These are phyloP conservation scores for Anthostomella pinea DNA, from an alignment of 2,329 filamentous ascomycete species.

Conservation along the genomic window DNA sequence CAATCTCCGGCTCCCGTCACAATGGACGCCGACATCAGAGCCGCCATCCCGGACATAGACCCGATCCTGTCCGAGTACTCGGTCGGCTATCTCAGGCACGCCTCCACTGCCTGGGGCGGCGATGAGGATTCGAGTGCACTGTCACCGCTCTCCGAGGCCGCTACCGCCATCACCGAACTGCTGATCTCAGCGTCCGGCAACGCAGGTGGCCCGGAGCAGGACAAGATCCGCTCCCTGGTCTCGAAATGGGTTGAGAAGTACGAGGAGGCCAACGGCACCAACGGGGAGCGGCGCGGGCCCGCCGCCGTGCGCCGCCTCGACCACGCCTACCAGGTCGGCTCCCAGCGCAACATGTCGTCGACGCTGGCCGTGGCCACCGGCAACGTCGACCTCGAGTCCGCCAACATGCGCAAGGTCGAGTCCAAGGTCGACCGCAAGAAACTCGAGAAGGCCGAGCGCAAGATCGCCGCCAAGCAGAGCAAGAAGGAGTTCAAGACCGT, in stretches of 20 bases:
- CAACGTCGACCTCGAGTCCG: conserved; percentile 88
- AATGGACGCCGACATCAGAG: conserved; percentile 88
- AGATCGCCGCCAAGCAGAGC: conserved; percentile 97
- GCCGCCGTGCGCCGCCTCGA: conserved; percentile 82
- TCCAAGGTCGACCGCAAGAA: conserved; percentile 98
- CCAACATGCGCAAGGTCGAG: conserved; percentile 89
- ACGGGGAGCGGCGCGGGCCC: conserved; percentile 67
- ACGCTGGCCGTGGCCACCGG: conserved; percentile 84
- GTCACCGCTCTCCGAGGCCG: conserved; percentile 81
- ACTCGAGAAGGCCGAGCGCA: conserved; percentile 95
- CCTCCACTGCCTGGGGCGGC: conserved; percentile 75
- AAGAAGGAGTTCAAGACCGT: conserved; percentile 98
- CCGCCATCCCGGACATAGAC: conserved; percentile 82
- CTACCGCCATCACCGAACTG: conserved; percentile 78
- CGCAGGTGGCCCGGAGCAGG: conserved; percentile 67
- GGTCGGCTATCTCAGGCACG: conserved; percentile 90
- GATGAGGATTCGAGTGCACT: conserved; percentile 68
- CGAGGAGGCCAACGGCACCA: conserved; percentile 71
- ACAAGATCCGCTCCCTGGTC: conserved; percentile 77
- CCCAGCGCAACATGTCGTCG: conserved; percentile 93
- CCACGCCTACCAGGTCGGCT: conserved; percentile 90
- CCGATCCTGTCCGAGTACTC: conserved; percentile 88
- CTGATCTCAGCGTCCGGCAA: conserved; percentile 91
- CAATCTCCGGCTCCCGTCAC: conserved; percentile 16
- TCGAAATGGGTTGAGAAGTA: conserved; percentile 86